Evolutionary conservation across 1,284 basidiomycete species (phyloP).

Genomic region (Tylopilus sp.): DNA sequence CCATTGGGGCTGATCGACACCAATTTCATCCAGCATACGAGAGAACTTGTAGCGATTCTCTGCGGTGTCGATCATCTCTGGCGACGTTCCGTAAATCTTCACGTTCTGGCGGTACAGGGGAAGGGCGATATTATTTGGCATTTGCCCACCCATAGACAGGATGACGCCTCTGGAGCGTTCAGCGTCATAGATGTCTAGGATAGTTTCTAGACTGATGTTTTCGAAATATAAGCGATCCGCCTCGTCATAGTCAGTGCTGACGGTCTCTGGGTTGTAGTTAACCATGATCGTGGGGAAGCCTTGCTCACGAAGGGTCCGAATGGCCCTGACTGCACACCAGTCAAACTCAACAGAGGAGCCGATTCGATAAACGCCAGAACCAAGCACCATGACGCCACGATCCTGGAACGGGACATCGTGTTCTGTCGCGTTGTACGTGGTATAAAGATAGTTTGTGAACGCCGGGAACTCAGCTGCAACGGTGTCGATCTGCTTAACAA

Average conservation of each 20-base stretch:
- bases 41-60: constrained; percentile 99
- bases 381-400: constrained; percentile 94
- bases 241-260: constrained; percentile 99
- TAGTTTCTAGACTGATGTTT: constrained; percentile 95
- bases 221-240: constrained; percentile 98
- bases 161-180: constrained; percentile 92
- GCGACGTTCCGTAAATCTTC: constrained; percentile 97
- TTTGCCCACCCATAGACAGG: constrained; percentile 97
- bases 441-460: constrained; percentile 98
- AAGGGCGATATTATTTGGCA: constrained; percentile 97
- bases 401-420: constrained; percentile 91
- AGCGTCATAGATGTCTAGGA: constrained; percentile 95
- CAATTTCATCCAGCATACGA: constrained; percentile 94
- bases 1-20: constrained; percentile 96
- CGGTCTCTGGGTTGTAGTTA: constrained; percentile 99
- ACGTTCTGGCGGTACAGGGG: constrained; percentile 94
- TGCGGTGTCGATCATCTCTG: constrained; percentile 99
- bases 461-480: constrained; percentile 99
- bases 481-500: constrained; percentile 99
- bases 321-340: constrained; percentile 98
- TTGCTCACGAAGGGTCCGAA: constrained; percentile 90
- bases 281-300: constrained; percentile 99
- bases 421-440: constrained; percentile 93
- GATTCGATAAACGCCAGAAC: constrained; percentile 98
- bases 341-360: constrained; percentile 99